These are phyloP conservation scores for Pyrenopolyporus hunteri DNA, from an alignment of 495 filamentous ascomycete genomes.

Conservation along the genomic window DNA sequence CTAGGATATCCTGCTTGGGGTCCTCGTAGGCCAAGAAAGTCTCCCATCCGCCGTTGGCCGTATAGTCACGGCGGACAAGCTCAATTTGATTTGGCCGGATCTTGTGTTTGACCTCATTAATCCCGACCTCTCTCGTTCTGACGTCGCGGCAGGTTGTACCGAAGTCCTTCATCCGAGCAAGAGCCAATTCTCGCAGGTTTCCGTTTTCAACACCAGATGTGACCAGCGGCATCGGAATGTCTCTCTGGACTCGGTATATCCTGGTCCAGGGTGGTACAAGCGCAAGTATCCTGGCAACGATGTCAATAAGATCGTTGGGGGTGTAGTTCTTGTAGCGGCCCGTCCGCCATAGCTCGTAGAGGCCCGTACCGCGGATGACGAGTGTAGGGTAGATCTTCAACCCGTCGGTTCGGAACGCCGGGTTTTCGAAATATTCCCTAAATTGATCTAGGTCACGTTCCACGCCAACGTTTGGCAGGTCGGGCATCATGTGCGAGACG, in stretches of 20 bases:
- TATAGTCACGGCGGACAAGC: slow-evolving; percentile 93
- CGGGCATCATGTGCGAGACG: slow-evolving; percentile 99
- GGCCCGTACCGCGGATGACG: slow-evolving; percentile 93
- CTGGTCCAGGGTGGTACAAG: slow-evolving; percentile 96
- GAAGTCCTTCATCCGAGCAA: slow-evolving; percentile 98
- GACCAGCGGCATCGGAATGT: slow-evolving; percentile 98
- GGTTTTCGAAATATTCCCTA: slow-evolving; percentile 96
- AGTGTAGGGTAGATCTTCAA: slow-evolving; percentile 98
- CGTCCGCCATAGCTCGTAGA: slow-evolving; percentile 97
- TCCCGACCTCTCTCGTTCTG: slow-evolving; percentile 94
- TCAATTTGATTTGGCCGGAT: slow-evolving; percentile 96
- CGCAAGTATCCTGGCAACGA: slow-evolving; percentile 93
- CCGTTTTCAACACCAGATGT: slow-evolving; percentile 97
- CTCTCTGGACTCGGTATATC: slow-evolving; percentile 97
- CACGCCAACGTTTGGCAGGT: slow-evolving; percentile 97
- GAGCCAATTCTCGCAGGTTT: slow-evolving; percentile 89
- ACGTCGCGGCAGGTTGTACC: slow-evolving; percentile 97
- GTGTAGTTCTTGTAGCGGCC: slow-evolving; percentile 98
- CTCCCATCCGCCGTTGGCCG: slow-evolving; percentile 96
- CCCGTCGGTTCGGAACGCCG: slow-evolving; percentile 95
- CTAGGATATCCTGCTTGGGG: slow-evolving; percentile 96
- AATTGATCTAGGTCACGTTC: slow-evolving; percentile 97
- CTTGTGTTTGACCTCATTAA: slow-evolving; percentile 99
- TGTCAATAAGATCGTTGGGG: slow-evolving; percentile 91
- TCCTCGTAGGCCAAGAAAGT: slow-evolving; percentile 98